Evolutionary conservation across 306 rosid species (phyloP).

Genomic region (Neltuma alba): DNA sequence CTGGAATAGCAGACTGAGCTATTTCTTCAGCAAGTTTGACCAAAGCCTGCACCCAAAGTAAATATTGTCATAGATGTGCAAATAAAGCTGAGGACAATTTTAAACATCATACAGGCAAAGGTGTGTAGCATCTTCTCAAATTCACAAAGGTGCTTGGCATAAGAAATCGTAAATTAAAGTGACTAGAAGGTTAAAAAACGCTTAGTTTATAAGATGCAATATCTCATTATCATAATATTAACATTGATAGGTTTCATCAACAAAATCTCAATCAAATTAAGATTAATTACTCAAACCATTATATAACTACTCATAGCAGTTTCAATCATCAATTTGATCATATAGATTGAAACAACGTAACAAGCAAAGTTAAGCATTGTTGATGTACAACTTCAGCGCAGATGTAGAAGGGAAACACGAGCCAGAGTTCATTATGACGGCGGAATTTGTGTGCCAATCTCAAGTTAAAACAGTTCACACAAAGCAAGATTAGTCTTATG

Average conservation of each 20-base stretch:
- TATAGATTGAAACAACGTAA: neutral
- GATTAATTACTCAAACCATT: neutral
- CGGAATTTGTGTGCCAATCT: neutral
- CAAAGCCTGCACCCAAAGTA: slow-evolving; percentile 61
- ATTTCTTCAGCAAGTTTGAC: slow-evolving; percentile 81
- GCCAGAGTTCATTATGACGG: neutral
- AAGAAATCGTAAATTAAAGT: slow-evolving; percentile 11
- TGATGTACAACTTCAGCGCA: neutral
- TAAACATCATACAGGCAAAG: neutral
- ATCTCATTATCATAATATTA: neutral
- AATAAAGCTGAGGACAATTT: slow-evolving; percentile 22
- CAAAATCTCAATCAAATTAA: slow-evolving; percentile 14
- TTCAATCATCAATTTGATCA: neutral
- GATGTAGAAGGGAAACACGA: slow-evolving; percentile 8
- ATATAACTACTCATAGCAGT: neutral
- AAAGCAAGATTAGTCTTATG: neutral
- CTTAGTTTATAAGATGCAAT: slow-evolving; percentile 18
- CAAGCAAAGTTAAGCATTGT: slow-evolving; percentile 10
- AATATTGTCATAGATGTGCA: slow-evolving; percentile 22
- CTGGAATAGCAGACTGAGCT: slow-evolving; percentile 63
- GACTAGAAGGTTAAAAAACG: neutral
- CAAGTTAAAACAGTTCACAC: neutral
- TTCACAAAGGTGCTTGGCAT: slow-evolving; percentile 1
- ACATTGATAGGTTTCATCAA: neutral
- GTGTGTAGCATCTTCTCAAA: neutral